These are phyloP conservation scores for Rhodotorula toruloides DNA, from an alignment of 768 basidiomycete species.

Conservation along the genomic window DNA sequence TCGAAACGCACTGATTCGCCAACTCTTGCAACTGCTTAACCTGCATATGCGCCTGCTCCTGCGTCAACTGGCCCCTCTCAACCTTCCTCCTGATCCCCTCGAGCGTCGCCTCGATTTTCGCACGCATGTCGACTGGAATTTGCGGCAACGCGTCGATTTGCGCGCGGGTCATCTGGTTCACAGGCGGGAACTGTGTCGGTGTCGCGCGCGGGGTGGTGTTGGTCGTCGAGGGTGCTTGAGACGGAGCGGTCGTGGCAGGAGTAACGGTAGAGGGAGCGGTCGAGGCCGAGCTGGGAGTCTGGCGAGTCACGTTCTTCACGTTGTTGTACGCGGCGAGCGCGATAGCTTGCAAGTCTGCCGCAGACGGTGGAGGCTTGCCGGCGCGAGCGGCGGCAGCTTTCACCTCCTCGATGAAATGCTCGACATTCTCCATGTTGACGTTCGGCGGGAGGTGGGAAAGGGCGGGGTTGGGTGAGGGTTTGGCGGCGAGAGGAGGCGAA, in stretches of 20 bases:
- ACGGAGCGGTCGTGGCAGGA: background rate
- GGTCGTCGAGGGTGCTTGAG: background rate
- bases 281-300: background rate
- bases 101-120: slow-evolving; percentile 24
- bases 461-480: slow-evolving; percentile 1
- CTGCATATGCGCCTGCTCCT: slow-evolving; percentile 24
- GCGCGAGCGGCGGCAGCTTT: slow-evolving; percentile 6
- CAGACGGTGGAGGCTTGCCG: slow-evolving; percentile 22
- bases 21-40: slow-evolving; percentile 24
- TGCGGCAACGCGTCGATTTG: slow-evolving; percentile 24
- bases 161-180: slow-evolving; percentile 10
- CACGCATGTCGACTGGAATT: slow-evolving; percentile 28
- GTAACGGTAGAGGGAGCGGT: background rate
- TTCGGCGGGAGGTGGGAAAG: slow-evolving; percentile 1
- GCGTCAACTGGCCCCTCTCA: background rate
- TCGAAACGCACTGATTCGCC: slow-evolving; percentile 23
- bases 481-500: background rate
- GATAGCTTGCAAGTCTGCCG: slow-evolving; percentile 22
- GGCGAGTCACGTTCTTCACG: background rate
- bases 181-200: background rate
- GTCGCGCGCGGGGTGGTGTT: background rate
- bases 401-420: slow-evolving; percentile 28
- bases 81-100: slow-evolving; percentile 13
- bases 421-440: slow-evolving; percentile 19
- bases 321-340: slow-evolving; percentile 14